Conservation (phyloP, 306 rosid genomes). For the Fragaria vesca region DNA sequence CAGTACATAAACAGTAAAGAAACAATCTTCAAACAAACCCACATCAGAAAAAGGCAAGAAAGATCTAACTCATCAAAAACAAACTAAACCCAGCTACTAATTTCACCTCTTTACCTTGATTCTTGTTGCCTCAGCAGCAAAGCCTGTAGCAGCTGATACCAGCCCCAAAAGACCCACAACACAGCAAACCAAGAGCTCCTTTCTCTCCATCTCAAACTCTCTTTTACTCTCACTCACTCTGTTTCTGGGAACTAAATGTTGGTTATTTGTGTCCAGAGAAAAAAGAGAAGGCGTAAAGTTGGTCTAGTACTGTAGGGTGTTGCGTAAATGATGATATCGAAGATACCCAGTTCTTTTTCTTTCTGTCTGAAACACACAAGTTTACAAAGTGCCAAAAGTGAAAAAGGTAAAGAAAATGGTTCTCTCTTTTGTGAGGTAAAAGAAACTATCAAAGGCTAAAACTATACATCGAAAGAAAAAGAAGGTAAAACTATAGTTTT, state of each 20-base stretch:
- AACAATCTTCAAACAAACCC: conserved; percentile 4
- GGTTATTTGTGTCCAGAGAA: conserved; percentile 4
- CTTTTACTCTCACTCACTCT: neutral
- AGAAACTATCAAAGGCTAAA: neutral
- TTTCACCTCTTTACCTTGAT: conserved; percentile 50
- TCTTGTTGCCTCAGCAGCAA: conserved; percentile 79
- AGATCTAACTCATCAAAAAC: conserved; percentile 1
- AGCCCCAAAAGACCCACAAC: conserved; percentile 65
- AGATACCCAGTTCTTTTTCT: neutral
- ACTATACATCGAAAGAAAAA: neutral
- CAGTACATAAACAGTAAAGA: neutral
- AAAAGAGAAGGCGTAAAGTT: conserved; percentile 16
- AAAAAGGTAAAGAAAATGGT: neutral
- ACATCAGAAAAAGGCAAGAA: neutral
- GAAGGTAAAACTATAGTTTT: neutral
- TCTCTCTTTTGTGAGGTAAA: neutral
- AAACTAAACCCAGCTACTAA: conserved; percentile 10
- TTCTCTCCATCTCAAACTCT: conserved; percentile 57
- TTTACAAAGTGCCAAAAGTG: neutral
- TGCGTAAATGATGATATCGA: conserved; percentile 2
- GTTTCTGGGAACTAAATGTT: neutral
- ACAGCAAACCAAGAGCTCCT: conserved; percentile 44
- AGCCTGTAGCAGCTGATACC: conserved; percentile 68
- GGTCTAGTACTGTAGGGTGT: conserved; percentile 1
- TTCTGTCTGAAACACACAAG: neutral